A percentile compares a stretch with the other conserved stretches of the same genome.
Evolutionary conservation across 805 yeast species (phyloP).

Genomic region (Kuraishia cidri): DNA sequence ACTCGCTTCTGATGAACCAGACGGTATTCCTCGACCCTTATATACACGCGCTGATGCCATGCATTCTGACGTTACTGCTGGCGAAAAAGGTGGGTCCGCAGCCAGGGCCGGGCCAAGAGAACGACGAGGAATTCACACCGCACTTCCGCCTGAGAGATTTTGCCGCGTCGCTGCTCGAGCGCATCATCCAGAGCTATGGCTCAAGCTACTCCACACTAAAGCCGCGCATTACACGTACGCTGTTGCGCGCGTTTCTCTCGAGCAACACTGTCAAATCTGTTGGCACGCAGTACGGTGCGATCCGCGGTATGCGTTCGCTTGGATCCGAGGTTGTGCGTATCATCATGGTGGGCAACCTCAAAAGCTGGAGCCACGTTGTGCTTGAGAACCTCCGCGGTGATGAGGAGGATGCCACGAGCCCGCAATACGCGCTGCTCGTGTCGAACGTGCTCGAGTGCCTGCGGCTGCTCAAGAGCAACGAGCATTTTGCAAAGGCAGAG

Average conservation of each 20-base stretch:
- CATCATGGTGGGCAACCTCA: slow-evolving; percentile 73
- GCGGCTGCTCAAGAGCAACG: slow-evolving; percentile 26
- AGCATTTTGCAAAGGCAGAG: slow-evolving; percentile 6
- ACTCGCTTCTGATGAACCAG: slow-evolving; percentile 74
- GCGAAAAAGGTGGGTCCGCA: slow-evolving; percentile 77
- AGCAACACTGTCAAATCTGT: slow-evolving; percentile 50
- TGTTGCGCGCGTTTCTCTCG: slow-evolving; percentile 84
- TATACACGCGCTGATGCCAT: slow-evolving; percentile 96
- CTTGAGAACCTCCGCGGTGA: slow-evolving; percentile 19
- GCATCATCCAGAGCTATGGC: slow-evolving; percentile 73
- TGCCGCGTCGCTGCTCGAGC: slow-evolving; percentile 75
- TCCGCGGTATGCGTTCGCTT: slow-evolving; percentile 72
- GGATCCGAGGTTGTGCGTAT: slow-evolving; percentile 87
- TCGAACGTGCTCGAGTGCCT: slow-evolving; percentile 52
- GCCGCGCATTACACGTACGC: slow-evolving; percentile 89
- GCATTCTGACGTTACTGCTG: slow-evolving; percentile 77
- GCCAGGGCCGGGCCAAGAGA: slow-evolving; percentile 6
- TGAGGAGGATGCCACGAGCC: slow-evolving; percentile 7
- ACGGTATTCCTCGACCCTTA: slow-evolving; percentile 90
- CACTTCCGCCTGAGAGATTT: slow-evolving; percentile 71
- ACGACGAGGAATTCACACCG: slow-evolving; percentile 11
- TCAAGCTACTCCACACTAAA: slow-evolving; percentile 81
- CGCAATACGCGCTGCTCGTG: slow-evolving; percentile 13
- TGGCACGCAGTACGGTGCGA: slow-evolving; percentile 89
- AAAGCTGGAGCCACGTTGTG: slow-evolving; percentile 67